Evolutionary conservation across 208 protist species (phyloP), one percentile per base, ranked within the genome.

Genomic region (Spironucleus salmonicida): DNA sequence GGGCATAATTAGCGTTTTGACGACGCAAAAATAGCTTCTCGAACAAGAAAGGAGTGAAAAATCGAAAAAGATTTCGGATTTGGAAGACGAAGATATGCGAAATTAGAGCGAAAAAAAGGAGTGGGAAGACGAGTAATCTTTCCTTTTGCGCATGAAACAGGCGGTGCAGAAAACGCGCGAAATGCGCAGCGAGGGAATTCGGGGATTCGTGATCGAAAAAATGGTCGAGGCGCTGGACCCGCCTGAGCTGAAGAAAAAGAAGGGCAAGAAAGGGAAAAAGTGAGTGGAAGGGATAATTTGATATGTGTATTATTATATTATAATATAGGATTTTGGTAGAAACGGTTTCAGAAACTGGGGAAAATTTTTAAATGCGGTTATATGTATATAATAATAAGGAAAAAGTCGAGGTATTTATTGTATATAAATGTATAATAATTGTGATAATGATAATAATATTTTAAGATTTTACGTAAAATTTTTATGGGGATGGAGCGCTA

Each of bases 31-130:
- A 34, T 57, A 64, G 27, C 27, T n/a, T 19, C 68, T 80, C 30
- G 76, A 77, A 32, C 26, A 45, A 59, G 23, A 19, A 58, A 75
- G 69, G 0, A 62, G 45, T 1, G 53, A 76, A 1, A 68, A 77
- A 58, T 27, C 69, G 32, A n/a, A 75, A 4, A 67, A 67, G 39
- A 75, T 80, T 30, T 27, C 64, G 40, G 68, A 76, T 29, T 45
- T 75, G 30, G 68, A 57, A n/a, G 53, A 64, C 62, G 30, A 40
- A 13, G 45, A 77, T 57, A 57, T 67, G 4, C 45, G 41, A 68
- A 76, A 80, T 34, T 57, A 66, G 58, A 68, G 19, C 15, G 78
- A 80, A 68, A 80, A 80, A 58, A 30, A n/a, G 2, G 0, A 19
- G 27, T 68, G 71, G 13, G 78, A 80, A 41, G 78, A 80, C 53